Percentiles rank a stretch among this genome's conserved stretches.
Evolutionary conservation across 2,329 filamentous ascomycete genomes (phyloP).

Genomic region (Alternaria triticina): DNA sequence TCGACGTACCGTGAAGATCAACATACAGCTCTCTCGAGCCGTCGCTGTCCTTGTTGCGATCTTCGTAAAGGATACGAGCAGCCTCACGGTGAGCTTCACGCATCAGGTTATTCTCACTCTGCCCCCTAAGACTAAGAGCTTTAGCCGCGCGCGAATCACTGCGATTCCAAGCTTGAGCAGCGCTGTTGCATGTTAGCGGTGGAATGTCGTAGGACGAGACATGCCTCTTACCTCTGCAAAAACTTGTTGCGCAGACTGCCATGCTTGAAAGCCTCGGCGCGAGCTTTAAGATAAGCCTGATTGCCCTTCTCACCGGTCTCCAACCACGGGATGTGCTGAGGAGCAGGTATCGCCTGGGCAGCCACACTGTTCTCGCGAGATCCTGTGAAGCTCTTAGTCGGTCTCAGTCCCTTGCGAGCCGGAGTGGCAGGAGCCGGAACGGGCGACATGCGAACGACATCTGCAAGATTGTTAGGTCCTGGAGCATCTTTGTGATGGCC

Average conservation of each 20-base stretch:
- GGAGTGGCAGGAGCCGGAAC: constrained; percentile 71
- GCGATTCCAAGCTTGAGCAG: constrained; percentile 97
- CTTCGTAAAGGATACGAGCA: constrained; percentile 88
- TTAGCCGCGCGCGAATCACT: constrained; percentile 97
- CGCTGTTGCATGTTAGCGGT: constrained; percentile 60
- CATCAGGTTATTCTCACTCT: constrained; percentile 97
- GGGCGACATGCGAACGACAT: constrained; percentile 94
- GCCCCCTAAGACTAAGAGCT: constrained; percentile 88
- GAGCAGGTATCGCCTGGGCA: constrained; percentile 82
- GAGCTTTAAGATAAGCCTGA: constrained; percentile 91
- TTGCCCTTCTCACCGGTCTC: constrained; percentile 92
- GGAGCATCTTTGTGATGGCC: constrained; percentile 61
- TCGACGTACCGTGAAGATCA: constrained; percentile 74
- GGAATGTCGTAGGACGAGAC: not conserved
- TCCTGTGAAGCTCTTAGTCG: constrained; percentile 70
- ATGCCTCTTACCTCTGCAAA: constrained; percentile 73
- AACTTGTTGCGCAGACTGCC: constrained; percentile 97
- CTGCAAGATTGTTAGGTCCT: constrained; percentile 78
- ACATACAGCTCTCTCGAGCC: constrained; percentile 80
- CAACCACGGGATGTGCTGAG: constrained; percentile 94
- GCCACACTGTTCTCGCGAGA: constrained; percentile 79
- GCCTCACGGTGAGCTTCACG: constrained; percentile 95
- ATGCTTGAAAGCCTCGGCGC: constrained; percentile 96
- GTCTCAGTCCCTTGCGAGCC: constrained; percentile 65
- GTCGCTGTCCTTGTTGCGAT: constrained; percentile 76